Conservation (phyloP, 1,284 basidiomycete species). For the Tremellales sp. region DNA sequence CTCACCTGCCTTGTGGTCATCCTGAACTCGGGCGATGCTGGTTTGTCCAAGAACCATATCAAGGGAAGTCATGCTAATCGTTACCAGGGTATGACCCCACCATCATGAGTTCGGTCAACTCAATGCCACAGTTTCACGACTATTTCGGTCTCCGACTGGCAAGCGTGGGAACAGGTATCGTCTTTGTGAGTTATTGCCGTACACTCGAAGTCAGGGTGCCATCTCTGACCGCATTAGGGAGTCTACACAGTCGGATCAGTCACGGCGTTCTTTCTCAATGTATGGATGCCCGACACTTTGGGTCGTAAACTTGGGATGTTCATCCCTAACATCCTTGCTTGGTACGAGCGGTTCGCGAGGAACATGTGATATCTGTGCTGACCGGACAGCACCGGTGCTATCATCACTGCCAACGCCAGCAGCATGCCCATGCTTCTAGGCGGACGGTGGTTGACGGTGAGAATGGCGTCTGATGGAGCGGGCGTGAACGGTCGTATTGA, state of each 20-base stretch:
- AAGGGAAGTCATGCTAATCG: not conserved
- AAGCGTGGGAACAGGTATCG: slow-evolving; percentile 52
- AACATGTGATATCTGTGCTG: not conserved
- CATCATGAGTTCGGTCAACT: slow-evolving; percentile 57
- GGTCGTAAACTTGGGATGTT: slow-evolving; percentile 58
- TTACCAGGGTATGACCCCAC: slow-evolving; percentile 51
- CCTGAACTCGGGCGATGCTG: slow-evolving; percentile 47
- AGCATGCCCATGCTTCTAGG: slow-evolving; percentile 3
- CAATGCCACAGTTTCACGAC: slow-evolving; percentile 53
- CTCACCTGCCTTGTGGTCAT: slow-evolving; percentile 52
- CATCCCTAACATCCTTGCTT: slow-evolving; percentile 50
- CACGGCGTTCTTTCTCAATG: slow-evolving; percentile 40
- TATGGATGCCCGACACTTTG: slow-evolving; percentile 54
- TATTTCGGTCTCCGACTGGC: slow-evolving; percentile 54
- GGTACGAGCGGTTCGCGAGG: slow-evolving; percentile 5
- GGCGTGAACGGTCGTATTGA: too few relatives aligned
- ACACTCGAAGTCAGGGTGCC: not conserved
- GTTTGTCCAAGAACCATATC: slow-evolving; percentile 5
- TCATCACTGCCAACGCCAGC: not conserved
- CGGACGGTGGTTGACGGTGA: slow-evolving; percentile 6
- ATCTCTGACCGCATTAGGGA: slow-evolving; percentile 18
- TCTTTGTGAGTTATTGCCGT: slow-evolving; percentile 45
- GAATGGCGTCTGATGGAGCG: too few relatives aligned
- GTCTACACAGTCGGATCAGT: slow-evolving; percentile 55
- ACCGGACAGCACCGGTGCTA: not conserved